Evolutionary conservation across 164 flowering plant genomes (phyloP).

Genomic region (Dillenia suffruticosa): DNA sequence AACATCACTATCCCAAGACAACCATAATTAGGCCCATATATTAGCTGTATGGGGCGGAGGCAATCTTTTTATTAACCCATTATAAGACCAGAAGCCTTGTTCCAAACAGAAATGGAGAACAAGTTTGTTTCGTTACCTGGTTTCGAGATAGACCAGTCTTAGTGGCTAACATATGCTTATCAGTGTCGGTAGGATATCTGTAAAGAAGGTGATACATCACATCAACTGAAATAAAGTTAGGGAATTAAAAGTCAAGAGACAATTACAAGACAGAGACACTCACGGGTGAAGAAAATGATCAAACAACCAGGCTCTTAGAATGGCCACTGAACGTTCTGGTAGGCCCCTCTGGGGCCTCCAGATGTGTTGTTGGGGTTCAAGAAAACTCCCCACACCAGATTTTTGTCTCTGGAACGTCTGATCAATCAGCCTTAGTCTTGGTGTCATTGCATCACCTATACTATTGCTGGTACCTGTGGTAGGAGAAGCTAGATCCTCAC

Average conservation of each 20-base stretch:
- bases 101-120: background rate
- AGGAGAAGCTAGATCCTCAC: conserved; percentile 53
- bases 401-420: conserved; percentile 35
- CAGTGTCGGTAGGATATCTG: conserved; percentile 93
- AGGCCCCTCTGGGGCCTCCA: conserved; percentile 98
- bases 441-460: conserved; percentile 24
- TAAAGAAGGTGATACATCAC: background rate
- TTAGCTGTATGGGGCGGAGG: too few relatives aligned
- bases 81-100: too few relatives aligned
- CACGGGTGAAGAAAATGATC: conserved; percentile 99
- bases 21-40: too few relatives aligned
- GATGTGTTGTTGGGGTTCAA: conserved; percentile 52
- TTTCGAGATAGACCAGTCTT: conserved; percentile 88
- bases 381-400: conserved; percentile 29
- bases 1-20: too few relatives aligned
- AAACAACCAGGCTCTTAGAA: conserved; percentile 88
- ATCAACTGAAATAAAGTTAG: background rate
- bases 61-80: too few relatives aligned
- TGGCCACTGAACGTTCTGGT: conserved; percentile 82
- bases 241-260: background rate
- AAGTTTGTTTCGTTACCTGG: conserved; percentile 49
- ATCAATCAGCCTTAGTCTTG: conserved; percentile 35
- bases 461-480: conserved; percentile 21
- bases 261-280: conserved; percentile 17
- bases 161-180: conserved; percentile 86